Base-by-base conservation (phyloP, 2,329 filamentous ascomycete genomes). In the Phialemoniopsis sp. region DNA sequence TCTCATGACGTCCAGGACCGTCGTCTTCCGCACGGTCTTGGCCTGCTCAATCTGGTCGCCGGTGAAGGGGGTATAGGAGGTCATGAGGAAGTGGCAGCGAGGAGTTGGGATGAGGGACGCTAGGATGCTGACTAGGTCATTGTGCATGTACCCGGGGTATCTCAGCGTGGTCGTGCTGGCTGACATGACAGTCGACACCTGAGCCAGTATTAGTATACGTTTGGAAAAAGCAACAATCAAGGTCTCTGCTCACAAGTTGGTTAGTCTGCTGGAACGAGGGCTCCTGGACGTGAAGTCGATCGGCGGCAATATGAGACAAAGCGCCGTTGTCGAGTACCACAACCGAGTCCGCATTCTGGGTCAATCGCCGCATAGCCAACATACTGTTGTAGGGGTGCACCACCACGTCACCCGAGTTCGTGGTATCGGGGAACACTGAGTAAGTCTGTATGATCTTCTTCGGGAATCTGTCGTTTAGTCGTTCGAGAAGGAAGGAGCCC, bases 371-470 rank as follows among this genome's bases (percentile, higher is more conserved):
- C 82, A 98, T 89, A 10, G 91, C 85, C 13, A 98, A 78, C 40
- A 98, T 70, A 63, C 90, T 96, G 73, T 98, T 98, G 68, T 98
- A 98, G 10, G 93, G 93, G 57, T 98, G 93, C 16, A 98, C 93
- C 10, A 98, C 91, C 16, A 98, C 91, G 58, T 97, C 89, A 40
- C 83, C 82, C 4, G 81, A 79, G 51, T 87, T 89, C 44, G 88
- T 88, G 1, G 87, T 95, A 60, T 97, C 93, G 3, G 93, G 91
- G 54, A 98, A 98, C 38, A 98, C 94, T 0, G 91, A 97, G 66
- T 98, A 98, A 32, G 93, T 97, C 67, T 98, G 93, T 42, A 98
- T 96, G 48, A 98, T 82, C 73, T 98, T 98, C 69, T 98, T 98
- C 29, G 94, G 93, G 53, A 97, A 98, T 36, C 90, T 80, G 63